Percentiles rank a stretch among this genome's conserved stretches.
phyloP scores from a whole-genome alignment of 345 rosid genomes.

The Citrus mangshanensis region DNA sequence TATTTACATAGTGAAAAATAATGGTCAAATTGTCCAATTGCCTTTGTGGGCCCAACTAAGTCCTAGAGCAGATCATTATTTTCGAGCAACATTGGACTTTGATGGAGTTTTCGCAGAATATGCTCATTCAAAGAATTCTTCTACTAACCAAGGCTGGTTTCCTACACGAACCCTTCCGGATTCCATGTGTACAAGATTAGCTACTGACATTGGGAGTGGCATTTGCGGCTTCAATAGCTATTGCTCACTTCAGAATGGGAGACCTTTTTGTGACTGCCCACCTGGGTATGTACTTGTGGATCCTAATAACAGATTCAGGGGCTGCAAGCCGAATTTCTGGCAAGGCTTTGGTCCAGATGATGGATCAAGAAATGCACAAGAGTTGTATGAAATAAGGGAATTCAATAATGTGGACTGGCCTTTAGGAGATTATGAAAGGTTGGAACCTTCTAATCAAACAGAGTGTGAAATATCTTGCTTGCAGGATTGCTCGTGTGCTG shows the following conservation, averaged over 20 bases:
- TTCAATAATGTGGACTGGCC: constrained; percentile 5
- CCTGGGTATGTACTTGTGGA: constrained; percentile 17
- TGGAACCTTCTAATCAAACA: constrained; percentile 1
- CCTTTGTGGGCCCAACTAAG: not conserved
- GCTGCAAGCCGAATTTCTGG: constrained; percentile 12
- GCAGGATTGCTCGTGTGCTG: constrained; percentile 20
- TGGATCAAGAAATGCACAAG: constrained; percentile 8
- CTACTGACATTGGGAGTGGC: constrained; percentile 7
- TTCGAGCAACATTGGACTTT: constrained; percentile 26
- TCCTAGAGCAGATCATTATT: constrained; percentile 11
- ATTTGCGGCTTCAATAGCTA: constrained; percentile 29
- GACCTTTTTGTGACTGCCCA: constrained; percentile 21
- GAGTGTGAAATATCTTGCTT: constrained; percentile 21
- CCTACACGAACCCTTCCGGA: not conserved
- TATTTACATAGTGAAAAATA: not conserved
- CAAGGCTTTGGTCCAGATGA: constrained; percentile 17
- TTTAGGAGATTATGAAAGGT: constrained; percentile 11
- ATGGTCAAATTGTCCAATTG: constrained; percentile 6
- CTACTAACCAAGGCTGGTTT: constrained; percentile 2
- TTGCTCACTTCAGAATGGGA: constrained; percentile 9
- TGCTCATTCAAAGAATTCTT: constrained; percentile 12
- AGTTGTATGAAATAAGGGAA: constrained; percentile 7
- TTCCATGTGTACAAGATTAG: constrained; percentile 11
- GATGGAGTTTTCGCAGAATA: constrained; percentile 26
- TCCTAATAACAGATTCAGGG: not conserved